Percentiles rank a stretch among this genome's conserved stretches.
phyloP scores from a whole-genome alignment of 176 grass and related monocot genomes.

The Hyparrhenia diplandra region DNA sequence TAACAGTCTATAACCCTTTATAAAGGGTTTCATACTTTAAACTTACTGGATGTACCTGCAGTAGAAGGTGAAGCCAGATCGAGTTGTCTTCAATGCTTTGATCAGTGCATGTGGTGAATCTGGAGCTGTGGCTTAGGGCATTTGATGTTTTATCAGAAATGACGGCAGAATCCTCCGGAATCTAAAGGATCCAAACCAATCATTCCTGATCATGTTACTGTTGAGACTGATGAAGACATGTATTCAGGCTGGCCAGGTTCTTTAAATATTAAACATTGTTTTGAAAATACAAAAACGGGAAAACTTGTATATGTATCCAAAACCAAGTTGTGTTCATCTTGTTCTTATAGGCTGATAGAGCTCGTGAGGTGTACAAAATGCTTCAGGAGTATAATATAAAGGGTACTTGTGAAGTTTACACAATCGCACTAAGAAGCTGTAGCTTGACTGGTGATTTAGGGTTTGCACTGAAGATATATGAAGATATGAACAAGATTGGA shows the following conservation, averaged over 20 bases:
- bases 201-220: slow-evolving; percentile 91
- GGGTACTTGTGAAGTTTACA: slow-evolving; percentile 90
- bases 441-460: slow-evolving; percentile 87
- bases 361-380: slow-evolving; percentile 92
- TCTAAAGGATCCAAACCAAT: slow-evolving; percentile 62
- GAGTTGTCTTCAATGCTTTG: slow-evolving; percentile 98
- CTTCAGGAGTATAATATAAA: slow-evolving; percentile 84
- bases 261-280: slow-evolving; percentile 18
- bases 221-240: slow-evolving; percentile 95
- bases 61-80: slow-evolving; percentile 99
- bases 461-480: slow-evolving; percentile 87
- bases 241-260: slow-evolving; percentile 77
- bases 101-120: slow-evolving; percentile 98
- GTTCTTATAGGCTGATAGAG: slow-evolving; percentile 62
- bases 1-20: neutral
- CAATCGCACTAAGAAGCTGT: slow-evolving; percentile 93
- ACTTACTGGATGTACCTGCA: slow-evolving; percentile 73
- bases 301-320: slow-evolving; percentile 16
- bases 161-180: slow-evolving; percentile 60
- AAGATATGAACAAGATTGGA: slow-evolving; percentile 92
- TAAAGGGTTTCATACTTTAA: slow-evolving; percentile 18
- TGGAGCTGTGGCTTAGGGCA: slow-evolving; percentile 90
- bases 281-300: slow-evolving; percentile 13
- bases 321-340: slow-evolving; percentile 11
- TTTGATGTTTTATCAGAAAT: slow-evolving; percentile 99